Evolutionary conservation across 768 basidiomycete genomes (phyloP), one percentile per base, ranked within the genome.

Genomic region (Serendipita sp.): DNA sequence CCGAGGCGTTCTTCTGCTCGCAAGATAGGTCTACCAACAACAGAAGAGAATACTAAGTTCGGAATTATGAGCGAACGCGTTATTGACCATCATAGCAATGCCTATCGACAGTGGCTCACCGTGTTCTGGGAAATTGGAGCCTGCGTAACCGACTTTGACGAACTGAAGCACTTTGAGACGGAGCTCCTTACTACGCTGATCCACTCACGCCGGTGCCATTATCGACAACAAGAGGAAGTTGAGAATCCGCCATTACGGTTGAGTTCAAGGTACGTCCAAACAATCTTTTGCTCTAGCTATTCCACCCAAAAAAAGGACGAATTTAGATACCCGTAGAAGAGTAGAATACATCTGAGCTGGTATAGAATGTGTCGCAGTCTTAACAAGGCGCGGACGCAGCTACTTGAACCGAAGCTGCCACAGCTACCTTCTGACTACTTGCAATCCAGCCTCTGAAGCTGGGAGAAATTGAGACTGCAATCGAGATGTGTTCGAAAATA

Each of bases 1-100:
- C 91, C 88, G 36, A 93, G 84, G 65, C 95, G 89, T 76, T 98
- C 95, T 76, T 98, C 95, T 5, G 95, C 95, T 66, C 95, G 91
- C 67, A 98, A 79, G 73, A 99, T 99, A 35, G 95, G 95, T 18
- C 95, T 87, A 16, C 96, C 96, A 69, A 99, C 84, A 72, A 99
- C 85, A 45, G 96, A 98, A 2, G 95, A 91, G 73, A 98, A 99
- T 65, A 96, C 92, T 94, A 70, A 44, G 38, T 28, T 45, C 2
- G 45, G 44, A 52, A 32, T 8, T 62, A 56, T 58, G 16, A 44
- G 36, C 11, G 28, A 41, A 41, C 64, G 47, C 23, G 28, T 15
- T 13, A 5, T 8, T 30, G 47, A 44, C 7, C 54, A 38, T 11
- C 16, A 56, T 30, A 41, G 63, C 60, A 51, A 52, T 36, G 15